Evolutionary conservation across 768 basidiomycete genomes (phyloP).

Genomic region (Mycena alexandri): DNA sequence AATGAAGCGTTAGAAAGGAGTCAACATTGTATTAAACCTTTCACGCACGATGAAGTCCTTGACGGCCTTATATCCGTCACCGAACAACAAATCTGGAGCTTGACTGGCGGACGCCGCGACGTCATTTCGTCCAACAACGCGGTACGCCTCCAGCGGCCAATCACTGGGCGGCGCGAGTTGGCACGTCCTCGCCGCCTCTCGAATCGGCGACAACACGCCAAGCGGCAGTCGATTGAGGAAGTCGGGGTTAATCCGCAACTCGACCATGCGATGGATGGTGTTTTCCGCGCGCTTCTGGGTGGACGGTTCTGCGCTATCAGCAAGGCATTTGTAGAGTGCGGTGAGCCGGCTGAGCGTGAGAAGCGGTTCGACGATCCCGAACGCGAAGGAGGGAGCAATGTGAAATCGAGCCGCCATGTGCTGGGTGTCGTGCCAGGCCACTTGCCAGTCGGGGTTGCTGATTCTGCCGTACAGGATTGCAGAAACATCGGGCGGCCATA

Average conservation of each 20-base stretch:
- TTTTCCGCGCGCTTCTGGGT: slow-evolving; percentile 76
- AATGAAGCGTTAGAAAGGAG: slow-evolving; percentile 20
- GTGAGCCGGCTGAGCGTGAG: slow-evolving; percentile 65
- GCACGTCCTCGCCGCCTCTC: slow-evolving; percentile 88
- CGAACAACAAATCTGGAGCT: slow-evolving; percentile 58
- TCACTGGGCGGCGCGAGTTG: slow-evolving; percentile 81
- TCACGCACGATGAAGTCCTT: slow-evolving; percentile 69
- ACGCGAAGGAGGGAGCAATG: slow-evolving; percentile 68
- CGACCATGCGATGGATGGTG: slow-evolving; percentile 69
- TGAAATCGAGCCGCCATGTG: slow-evolving; percentile 63
- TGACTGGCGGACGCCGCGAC: slow-evolving; percentile 73
- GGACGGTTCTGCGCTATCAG: slow-evolving; percentile 64
- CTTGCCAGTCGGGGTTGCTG: slow-evolving; percentile 78
- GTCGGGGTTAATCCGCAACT: slow-evolving; percentile 57
- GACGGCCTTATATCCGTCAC: slow-evolving; percentile 67
- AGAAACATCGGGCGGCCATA: slow-evolving; percentile 84
- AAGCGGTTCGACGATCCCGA: slow-evolving; percentile 73
- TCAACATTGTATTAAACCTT: neutral
- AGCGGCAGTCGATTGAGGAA: slow-evolving; percentile 72
- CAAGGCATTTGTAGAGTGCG: slow-evolving; percentile 68
- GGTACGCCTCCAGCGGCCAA: slow-evolving; percentile 80
- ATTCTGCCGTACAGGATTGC: slow-evolving; percentile 72
- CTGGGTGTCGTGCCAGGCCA: slow-evolving; percentile 64
- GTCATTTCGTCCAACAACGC: slow-evolving; percentile 80
- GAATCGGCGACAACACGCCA: slow-evolving; percentile 81